Evolutionary conservation across 2,329 filamentous ascomycete genomes (phyloP).

Genomic region (Nakataea oryzae): DNA sequence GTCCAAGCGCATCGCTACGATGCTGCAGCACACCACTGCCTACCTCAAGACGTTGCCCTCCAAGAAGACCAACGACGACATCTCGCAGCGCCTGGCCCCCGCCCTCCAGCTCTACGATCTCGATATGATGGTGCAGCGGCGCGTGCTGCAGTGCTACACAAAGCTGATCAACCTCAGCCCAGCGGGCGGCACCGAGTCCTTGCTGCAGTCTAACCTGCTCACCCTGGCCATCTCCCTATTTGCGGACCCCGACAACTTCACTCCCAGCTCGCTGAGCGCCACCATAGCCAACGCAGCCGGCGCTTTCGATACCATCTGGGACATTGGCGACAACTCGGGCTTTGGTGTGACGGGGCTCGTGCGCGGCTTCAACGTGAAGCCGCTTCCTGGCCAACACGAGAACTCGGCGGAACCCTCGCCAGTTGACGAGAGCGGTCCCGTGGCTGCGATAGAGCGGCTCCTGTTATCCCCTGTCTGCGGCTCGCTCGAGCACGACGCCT

Average conservation of each 20-base stretch:
- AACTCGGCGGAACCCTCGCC: constrained; percentile 29
- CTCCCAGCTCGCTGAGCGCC: constrained; percentile 73
- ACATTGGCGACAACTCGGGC: constrained; percentile 85
- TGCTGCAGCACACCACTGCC: constrained; percentile 88
- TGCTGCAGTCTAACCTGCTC: constrained; percentile 84
- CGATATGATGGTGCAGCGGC: constrained; percentile 83
- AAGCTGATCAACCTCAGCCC: constrained; percentile 85
- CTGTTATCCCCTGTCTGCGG: constrained; percentile 65
- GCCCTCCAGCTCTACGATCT: constrained; percentile 83
- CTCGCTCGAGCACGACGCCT: constrained; percentile 82
- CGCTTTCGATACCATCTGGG: constrained; percentile 90
- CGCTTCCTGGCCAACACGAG: constrained; percentile 59
- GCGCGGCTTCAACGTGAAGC: constrained; percentile 61
- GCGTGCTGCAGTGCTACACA: constrained; percentile 90
- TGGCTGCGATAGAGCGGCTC: constrained; percentile 52
- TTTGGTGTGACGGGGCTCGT: constrained; percentile 88
- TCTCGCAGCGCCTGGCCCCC: constrained; percentile 71
- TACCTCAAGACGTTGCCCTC: constrained; percentile 78
- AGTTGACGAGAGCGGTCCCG: constrained; percentile 46
- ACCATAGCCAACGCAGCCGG: constrained; percentile 86
- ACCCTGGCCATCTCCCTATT: constrained; percentile 86
- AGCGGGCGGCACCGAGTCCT: constrained; percentile 70
- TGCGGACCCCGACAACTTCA: constrained; percentile 83
- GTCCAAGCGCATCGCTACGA: constrained; percentile 80
- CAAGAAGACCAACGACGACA: constrained; percentile 80